A percentile compares a stretch with the other conserved stretches of the same genome.
phyloP scores from a whole-genome alignment of 805 yeast genomes.

The Wickerhamomyces rabaulensis region DNA sequence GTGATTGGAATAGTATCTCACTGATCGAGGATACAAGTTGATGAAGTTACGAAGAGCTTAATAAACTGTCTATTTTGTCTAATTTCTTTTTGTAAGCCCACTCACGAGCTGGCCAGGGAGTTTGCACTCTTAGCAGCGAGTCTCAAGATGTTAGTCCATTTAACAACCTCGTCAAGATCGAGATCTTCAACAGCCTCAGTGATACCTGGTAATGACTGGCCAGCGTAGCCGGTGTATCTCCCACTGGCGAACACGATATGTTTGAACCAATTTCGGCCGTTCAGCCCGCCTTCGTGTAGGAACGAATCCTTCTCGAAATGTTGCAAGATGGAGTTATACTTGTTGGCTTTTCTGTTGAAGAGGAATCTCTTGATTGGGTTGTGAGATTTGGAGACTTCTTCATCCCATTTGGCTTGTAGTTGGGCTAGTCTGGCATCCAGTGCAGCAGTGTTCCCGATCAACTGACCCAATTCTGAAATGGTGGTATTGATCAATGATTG shows the following conservation, averaged over 20 bases:
- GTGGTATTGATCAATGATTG: constrained; percentile 27
- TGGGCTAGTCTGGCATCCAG: constrained; percentile 22
- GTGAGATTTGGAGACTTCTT: constrained; percentile 20
- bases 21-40: constrained; percentile 11
- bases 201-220: constrained; percentile 48
- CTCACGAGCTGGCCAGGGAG: neutral
- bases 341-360: constrained; percentile 21
- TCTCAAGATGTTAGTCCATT: constrained; percentile 24
- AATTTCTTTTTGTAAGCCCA: too few species aligned
- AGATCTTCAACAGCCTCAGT: constrained; percentile 48
- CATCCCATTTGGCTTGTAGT: constrained; percentile 25
- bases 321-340: constrained; percentile 32
- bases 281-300: constrained; percentile 39
- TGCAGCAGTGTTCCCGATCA: constrained; percentile 18
- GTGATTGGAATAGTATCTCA: constrained; percentile 22
- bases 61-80: too few species aligned
- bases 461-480: constrained; percentile 19
- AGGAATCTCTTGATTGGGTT: constrained; percentile 28
- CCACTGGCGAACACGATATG: constrained; percentile 50
- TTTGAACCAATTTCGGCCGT: constrained; percentile 47
- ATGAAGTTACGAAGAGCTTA: neutral
- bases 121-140: constrained; percentile 4
- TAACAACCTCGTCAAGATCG: constrained; percentile 27
- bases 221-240: constrained; percentile 51
- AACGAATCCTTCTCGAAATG: constrained; percentile 39